phyloP scores from a whole-genome alignment of 169 alveolate genomes.

The Plasmodium sp. region DNA sequence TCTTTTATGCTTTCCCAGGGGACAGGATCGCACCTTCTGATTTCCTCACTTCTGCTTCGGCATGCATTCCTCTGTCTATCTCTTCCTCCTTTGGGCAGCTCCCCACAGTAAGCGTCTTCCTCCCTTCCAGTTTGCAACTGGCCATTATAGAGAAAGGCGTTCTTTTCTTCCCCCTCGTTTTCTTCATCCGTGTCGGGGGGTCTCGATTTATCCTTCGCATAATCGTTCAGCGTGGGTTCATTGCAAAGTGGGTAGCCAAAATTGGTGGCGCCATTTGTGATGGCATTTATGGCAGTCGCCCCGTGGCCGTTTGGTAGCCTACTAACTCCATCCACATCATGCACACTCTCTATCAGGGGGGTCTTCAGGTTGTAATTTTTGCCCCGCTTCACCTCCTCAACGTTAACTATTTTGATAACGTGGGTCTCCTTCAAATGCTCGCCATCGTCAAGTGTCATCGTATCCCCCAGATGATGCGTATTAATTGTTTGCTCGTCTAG shows the following conservation, averaged over 20 bases:
- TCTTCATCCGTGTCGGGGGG: background rate
- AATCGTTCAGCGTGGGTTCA: background rate
- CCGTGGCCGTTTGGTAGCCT: background rate
- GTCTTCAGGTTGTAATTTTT: background rate
- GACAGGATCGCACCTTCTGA: background rate
- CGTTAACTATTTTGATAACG: background rate
- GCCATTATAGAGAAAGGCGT: background rate
- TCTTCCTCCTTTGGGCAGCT: background rate
- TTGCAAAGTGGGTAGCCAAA: background rate
- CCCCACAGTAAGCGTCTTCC: background rate
- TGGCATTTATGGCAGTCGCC: background rate
- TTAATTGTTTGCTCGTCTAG: conserved; percentile 7
- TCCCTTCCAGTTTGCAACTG: background rate
- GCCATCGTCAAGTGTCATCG: background rate
- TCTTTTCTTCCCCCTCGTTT: background rate
- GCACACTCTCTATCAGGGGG: background rate
- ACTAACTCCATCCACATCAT: background rate
- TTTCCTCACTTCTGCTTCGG: conserved; percentile 7
- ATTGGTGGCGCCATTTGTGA: background rate
- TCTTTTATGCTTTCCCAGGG: background rate
- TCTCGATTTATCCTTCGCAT: background rate
- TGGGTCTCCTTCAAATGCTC: background rate
- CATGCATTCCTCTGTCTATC: background rate
- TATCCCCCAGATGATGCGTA: background rate
- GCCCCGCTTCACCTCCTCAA: background rate